Conservation (phyloP, 768 basidiomycete genomes). For the Hygrophorus russula region DNA sequence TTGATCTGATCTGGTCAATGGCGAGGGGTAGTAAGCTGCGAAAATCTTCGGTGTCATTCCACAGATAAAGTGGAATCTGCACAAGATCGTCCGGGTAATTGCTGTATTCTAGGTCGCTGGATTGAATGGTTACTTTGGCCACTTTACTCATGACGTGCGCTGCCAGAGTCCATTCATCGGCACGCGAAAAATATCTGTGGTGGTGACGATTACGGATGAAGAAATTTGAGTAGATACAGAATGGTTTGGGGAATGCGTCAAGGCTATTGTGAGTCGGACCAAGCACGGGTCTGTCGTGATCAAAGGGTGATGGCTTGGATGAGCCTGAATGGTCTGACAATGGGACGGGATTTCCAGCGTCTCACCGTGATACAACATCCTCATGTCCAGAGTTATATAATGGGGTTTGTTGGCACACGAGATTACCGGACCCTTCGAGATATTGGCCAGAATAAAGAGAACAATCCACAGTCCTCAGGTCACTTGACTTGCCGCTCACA, state of each 20-base stretch:
- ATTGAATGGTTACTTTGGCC: neutral
- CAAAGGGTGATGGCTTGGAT: too few relatives aligned
- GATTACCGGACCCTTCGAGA: neutral
- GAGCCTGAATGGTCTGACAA: too few relatives aligned
- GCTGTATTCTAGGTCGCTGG: too few relatives aligned
- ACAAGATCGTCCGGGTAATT: neutral
- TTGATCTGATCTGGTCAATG: neutral
- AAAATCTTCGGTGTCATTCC: neutral
- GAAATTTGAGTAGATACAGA: neutral
- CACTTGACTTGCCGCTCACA: neutral
- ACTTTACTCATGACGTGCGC: neutral
- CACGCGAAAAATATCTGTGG: neutral
- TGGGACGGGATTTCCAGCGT: too few relatives aligned
- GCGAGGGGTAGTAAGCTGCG: neutral
- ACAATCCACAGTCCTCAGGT: neutral
- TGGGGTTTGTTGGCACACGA: neutral
- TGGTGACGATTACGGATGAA: neutral
- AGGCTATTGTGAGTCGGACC: too few relatives aligned
- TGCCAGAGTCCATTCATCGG: neutral
- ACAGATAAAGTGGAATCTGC: neutral
- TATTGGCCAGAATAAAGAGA: neutral
- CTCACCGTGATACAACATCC: neutral
- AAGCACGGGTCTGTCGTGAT: too few relatives aligned
- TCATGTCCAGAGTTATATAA: slow-evolving; percentile 1
- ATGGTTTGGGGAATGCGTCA: too few relatives aligned